Evolutionary conservation across 2,329 filamentous ascomycete species (phyloP), one percentile per base, ranked within the genome.

Genomic region (Calonectria hongkongensis): DNA sequence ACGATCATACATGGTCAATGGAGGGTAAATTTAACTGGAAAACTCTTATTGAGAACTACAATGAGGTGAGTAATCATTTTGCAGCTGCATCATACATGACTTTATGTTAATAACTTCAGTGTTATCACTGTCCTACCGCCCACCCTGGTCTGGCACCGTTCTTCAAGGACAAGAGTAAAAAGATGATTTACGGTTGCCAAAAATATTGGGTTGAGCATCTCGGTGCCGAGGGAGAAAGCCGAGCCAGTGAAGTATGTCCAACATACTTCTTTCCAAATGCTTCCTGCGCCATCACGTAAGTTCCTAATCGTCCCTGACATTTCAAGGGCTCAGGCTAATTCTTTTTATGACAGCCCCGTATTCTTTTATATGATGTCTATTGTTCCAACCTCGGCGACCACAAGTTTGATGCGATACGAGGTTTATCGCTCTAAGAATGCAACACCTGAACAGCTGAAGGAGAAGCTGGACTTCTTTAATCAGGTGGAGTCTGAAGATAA

Each of bases 401-500:
- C 82, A 33, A 88, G 87, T 4, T 83, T 85, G 56, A 92, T 92
- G 88, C 85, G 86, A 67, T 92, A 92, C 80, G 89, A 92, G 79
- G 87, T 92, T 45, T 92, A 87, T 85, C 87, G 89, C 73, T 89
- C 92, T 85, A 90, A 89, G 78, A 83, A 88, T 76, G 88, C 89
- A 4, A 86, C 85, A 3, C 87, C 91, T n/a, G 87, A 88, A 30
- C 87, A 90, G 66, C 92, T 92, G 79, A 81, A 86, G 25, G 82
- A 85, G 50, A 89, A 92, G 79, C 87, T 86, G 81, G 82, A 88
- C 43, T 89, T 92, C 77, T 92, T 92, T 84, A 89, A 89, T 80
- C 88, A 89, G 47, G 88, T 92, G 79, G 89, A 92, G 88, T 85
- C 86, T 4, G 91, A 93, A 80, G 91, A 93, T 83, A 92, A 92